Conservation (phyloP, 2,329 filamentous ascomycete species). For the Aspergillus aculeatinus region DNA sequence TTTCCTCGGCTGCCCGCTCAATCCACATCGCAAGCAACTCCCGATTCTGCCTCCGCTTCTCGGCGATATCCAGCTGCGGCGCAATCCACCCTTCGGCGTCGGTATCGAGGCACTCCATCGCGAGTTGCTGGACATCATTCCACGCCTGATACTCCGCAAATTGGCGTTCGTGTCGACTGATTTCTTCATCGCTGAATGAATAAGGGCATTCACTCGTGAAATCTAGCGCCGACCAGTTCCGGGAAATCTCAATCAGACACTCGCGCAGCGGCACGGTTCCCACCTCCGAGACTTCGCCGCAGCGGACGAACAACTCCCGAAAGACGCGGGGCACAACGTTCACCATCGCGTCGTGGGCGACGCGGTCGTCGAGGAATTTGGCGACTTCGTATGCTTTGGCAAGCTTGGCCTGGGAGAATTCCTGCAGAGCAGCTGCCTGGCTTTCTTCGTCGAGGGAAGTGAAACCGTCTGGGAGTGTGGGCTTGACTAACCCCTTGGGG, state of each 20-base stretch:
- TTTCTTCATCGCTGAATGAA: constrained; percentile 28
- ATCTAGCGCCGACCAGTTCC: constrained; percentile 26
- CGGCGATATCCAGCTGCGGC: constrained; percentile 30
- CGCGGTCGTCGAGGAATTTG: too few relatives aligned
- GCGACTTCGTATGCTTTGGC: too few relatives aligned
- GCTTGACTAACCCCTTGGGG: too few relatives aligned
- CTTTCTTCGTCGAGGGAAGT: too few relatives aligned
- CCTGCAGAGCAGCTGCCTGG: too few relatives aligned
- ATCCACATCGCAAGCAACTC: constrained; percentile 25
- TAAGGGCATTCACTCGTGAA: constrained; percentile 31
- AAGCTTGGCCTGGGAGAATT: too few relatives aligned
- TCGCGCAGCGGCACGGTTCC: constrained; percentile 31
- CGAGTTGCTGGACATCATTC: constrained; percentile 27
- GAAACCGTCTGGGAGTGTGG: too few relatives aligned
- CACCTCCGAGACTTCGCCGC: too few relatives aligned
- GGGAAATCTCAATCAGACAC: constrained; percentile 34
- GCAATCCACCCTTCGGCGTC: constrained; percentile 39
- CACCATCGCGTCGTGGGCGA: too few relatives aligned
- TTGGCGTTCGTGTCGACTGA: constrained; percentile 27
- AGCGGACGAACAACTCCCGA: too few relatives aligned
- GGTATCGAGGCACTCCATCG: constrained; percentile 28
- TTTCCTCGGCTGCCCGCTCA: constrained; percentile 18
- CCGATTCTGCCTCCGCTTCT: constrained; percentile 26
- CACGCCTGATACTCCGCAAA: constrained; percentile 33
- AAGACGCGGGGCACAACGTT: too few relatives aligned